phyloP scores from a whole-genome alignment of 2,329 filamentous ascomycete genomes.

The Phialophora chinensis region DNA sequence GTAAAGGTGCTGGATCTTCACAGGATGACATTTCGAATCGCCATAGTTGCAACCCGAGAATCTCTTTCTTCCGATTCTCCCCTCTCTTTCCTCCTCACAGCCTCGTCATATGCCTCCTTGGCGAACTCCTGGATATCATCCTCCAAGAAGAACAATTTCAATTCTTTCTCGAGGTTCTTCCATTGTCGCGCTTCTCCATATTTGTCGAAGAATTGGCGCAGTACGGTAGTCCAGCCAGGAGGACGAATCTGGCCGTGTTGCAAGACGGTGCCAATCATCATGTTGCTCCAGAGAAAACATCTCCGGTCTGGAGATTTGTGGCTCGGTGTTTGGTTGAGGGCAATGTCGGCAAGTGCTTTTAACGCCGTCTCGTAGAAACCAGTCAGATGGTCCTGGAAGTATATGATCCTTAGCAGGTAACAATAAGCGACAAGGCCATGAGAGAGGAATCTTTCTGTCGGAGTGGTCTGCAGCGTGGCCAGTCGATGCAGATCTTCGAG shows the following conservation, averaged over 20 bases:
- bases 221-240: constrained; percentile 17
- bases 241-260: constrained; percentile 13
- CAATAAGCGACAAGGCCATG: constrained; percentile 28
- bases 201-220: constrained; percentile 22
- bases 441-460: constrained; percentile 24
- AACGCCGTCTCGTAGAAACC: constrained; percentile 25
- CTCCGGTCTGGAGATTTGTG: constrained; percentile 22
- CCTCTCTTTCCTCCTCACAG: constrained; percentile 17
- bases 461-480: constrained; percentile 22
- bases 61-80: constrained; percentile 17
- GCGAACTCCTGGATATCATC: constrained; percentile 17
- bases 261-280: constrained; percentile 25
- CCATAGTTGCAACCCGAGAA: constrained; percentile 17
- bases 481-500: constrained; percentile 26
- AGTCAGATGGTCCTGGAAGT: constrained; percentile 23
- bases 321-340: constrained; percentile 17
- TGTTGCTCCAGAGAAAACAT: constrained; percentile 28
- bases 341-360: constrained; percentile 24
- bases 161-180: constrained; percentile 23
- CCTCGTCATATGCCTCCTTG: constrained; percentile 22
- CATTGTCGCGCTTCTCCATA: constrained; percentile 22
- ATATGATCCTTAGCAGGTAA: constrained; percentile 19
- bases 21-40: constrained; percentile 28
- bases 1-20: background rate
- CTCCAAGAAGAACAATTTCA: constrained; percentile 23